Evolutionary conservation across 352 stramenopile species (phyloP), one percentile per base, ranked within the genome.

Genomic region (Phytopythium ostracodes): DNA sequence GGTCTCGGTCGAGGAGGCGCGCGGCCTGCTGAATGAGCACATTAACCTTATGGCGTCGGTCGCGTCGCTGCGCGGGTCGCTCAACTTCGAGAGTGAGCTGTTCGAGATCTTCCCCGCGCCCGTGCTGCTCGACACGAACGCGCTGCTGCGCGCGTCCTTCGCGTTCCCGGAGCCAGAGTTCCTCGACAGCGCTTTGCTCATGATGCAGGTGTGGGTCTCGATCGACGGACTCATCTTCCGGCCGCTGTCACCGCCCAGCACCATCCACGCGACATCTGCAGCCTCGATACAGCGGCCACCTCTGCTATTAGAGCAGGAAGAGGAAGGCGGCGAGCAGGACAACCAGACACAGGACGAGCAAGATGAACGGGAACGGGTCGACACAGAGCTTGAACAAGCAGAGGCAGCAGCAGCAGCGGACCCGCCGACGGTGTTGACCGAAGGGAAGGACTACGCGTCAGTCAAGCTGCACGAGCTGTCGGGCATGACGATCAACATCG

Each of bases 201-300:
- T 95, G 87, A 92, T 95, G 83, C 87, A 95, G 65, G 67, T 92
- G 27, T 95, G 84, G 87, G 79, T 72, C 9, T 93, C 84, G 0
- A 88, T 95, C 56, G 83, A 95, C 56, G 81, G 79, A 4, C 70
- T 92, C 11, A 87, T 95, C 56, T 95, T 89, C 53, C 82, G 84
- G 1, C 84, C 87, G 3, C 63, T 95, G 24, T 75, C 87, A n/a
- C 75, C 82, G 4, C 87, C 84, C 15, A 72, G 68, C 24, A 80
- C 82, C n/a, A 73, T 94, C 46, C 65, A 88, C 35, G 51, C 50
- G 11, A 65, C 61, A 7, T 11, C 17, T 20, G 25, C 50, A 1
- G 42, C 27, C 17, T 31, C 29, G 6, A 22, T 18, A 5, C 25
- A 35, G 15, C 27, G 27, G 8, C 12, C 46, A 20, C 2, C 29